These are phyloP conservation scores for Rhizopogon vesiculosus DNA, from an alignment of 768 basidiomycete genomes.

Conservation along the genomic window DNA sequence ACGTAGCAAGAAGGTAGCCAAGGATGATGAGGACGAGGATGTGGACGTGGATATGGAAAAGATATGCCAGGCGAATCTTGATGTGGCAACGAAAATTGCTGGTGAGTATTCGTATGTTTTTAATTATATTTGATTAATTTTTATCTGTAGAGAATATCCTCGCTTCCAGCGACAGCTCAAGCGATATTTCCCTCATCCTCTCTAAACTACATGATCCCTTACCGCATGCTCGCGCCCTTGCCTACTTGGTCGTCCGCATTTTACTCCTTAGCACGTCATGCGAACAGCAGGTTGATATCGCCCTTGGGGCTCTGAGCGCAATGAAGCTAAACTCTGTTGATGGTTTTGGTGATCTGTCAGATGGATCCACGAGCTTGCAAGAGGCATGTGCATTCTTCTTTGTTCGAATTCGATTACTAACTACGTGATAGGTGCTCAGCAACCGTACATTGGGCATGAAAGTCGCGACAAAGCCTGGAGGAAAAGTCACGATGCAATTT, in stretches of 20 bases:
- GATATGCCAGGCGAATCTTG: slow-evolving; percentile 50
- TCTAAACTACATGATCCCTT: slow-evolving; percentile 44
- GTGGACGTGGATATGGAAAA: slow-evolving; percentile 31
- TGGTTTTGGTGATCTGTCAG: slow-evolving; percentile 31
- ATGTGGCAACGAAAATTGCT: slow-evolving; percentile 58
- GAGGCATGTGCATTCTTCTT: slow-evolving; percentile 22
- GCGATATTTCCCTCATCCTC: slow-evolving; percentile 47
- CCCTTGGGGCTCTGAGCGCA: slow-evolving; percentile 39
- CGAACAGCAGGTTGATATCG: slow-evolving; percentile 53
- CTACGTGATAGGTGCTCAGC: slow-evolving; percentile 36
- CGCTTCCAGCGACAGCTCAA: slow-evolving; percentile 37
- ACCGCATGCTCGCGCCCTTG: slow-evolving; percentile 51
- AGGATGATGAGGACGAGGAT: slow-evolving; percentile 26
- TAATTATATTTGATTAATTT: neutral
- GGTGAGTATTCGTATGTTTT: slow-evolving; percentile 35
- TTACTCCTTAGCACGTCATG: slow-evolving; percentile 54
- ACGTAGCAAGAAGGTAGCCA: slow-evolving; percentile 14
- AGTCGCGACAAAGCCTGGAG: slow-evolving; percentile 57
- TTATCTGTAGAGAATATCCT: slow-evolving; percentile 56
- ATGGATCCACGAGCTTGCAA: slow-evolving; percentile 6
- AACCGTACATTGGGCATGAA: slow-evolving; percentile 41
- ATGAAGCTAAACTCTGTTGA: slow-evolving; percentile 44
- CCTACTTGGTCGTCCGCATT: slow-evolving; percentile 58
- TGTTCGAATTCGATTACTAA: neutral
- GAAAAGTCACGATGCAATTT: slow-evolving; percentile 47